Evolutionary conservation across 495 filamentous ascomycete species (phyloP).

Genomic region (Neurospora sp.): DNA sequence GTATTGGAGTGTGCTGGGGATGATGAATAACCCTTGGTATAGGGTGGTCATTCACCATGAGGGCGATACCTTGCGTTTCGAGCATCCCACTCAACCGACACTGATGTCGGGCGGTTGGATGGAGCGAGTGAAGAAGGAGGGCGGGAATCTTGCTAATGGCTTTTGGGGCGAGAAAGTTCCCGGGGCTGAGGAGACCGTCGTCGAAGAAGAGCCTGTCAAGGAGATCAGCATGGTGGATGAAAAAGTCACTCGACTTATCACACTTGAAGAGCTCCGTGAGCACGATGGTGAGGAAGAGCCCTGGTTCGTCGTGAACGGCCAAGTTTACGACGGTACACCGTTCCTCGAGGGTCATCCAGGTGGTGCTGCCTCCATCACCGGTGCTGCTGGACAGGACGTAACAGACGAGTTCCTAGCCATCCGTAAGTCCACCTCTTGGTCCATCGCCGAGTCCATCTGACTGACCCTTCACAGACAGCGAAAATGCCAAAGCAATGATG

Average conservation of each 20-base stretch:
- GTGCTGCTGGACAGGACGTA: constrained; percentile 74
- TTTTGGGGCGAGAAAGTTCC: constrained; percentile 73
- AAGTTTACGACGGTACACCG: constrained; percentile 82
- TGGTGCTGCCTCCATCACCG: constrained; percentile 78
- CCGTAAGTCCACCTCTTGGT: constrained; percentile 46
- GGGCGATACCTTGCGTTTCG: constrained; percentile 58
- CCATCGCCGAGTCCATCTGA: neutral
- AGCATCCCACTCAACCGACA: constrained; percentile 83
- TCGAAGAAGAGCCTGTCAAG: constrained; percentile 33
- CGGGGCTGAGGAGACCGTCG: constrained; percentile 41
- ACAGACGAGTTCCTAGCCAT: constrained; percentile 93
- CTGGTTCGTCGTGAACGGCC: constrained; percentile 88
- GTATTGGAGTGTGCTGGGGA: constrained; percentile 94
- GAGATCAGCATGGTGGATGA: constrained; percentile 78
- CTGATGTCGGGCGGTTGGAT: constrained; percentile 85
- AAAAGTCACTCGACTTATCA: constrained; percentile 50
- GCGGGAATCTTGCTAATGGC: constrained; percentile 71
- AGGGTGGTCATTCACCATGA: constrained; percentile 71
- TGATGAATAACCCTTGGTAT: constrained; percentile 99
- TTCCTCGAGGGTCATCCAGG: constrained; percentile 86
- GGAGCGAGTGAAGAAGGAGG: constrained; percentile 83
- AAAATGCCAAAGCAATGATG: constrained; percentile 93
- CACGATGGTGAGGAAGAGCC: constrained; percentile 59
- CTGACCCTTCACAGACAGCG: constrained; percentile 51
- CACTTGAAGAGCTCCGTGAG: constrained; percentile 59